These are phyloP conservation scores for Rhynchospora breviuscula DNA, from an alignment of 176 grass and related monocot genomes.

Conservation along the genomic window DNA sequence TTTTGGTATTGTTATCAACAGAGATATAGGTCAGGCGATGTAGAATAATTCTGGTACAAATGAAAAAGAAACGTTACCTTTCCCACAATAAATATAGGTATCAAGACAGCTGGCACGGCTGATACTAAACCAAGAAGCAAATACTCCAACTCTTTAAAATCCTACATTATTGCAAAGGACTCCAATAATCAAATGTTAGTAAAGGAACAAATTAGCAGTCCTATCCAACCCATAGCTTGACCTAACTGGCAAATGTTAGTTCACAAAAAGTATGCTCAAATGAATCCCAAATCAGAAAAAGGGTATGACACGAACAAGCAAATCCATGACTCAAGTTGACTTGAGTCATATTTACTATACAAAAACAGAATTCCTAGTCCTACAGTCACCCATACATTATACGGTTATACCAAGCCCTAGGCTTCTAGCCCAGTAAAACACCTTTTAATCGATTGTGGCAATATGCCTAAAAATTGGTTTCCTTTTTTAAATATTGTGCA, in stretches of 20 bases:
- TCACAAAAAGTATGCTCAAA: not conserved
- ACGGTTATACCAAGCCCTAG: not conserved
- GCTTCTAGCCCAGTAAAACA: not conserved
- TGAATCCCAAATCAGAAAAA: not conserved
- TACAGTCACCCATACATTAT: not conserved
- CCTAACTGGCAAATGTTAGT: not conserved
- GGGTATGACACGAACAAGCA: not conserved
- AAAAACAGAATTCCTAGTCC: not conserved
- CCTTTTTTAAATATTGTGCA: not conserved
- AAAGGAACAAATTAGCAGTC: not conserved
- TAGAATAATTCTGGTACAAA: not conserved
- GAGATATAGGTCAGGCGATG: not conserved
- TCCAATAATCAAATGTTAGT: not conserved
- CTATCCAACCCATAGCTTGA: not conserved
- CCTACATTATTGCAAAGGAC: constrained; percentile 38
- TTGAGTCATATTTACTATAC: not conserved
- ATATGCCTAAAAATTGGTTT: not conserved
- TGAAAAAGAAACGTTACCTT: constrained; percentile 36
- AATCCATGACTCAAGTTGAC: not conserved
- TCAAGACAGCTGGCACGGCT: constrained; percentile 57
- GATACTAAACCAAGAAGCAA: constrained; percentile 75
- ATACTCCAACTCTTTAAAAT: constrained; percentile 89
- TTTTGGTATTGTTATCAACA: not conserved
- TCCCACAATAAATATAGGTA: constrained; percentile 76
- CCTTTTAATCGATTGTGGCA: not conserved